A percentile compares a stretch with the other conserved stretches of the same genome.
These are phyloP conservation scores for Saccharomycopsis fodiens DNA, from an alignment of 805 yeast species.

Conservation along the genomic window DNA sequence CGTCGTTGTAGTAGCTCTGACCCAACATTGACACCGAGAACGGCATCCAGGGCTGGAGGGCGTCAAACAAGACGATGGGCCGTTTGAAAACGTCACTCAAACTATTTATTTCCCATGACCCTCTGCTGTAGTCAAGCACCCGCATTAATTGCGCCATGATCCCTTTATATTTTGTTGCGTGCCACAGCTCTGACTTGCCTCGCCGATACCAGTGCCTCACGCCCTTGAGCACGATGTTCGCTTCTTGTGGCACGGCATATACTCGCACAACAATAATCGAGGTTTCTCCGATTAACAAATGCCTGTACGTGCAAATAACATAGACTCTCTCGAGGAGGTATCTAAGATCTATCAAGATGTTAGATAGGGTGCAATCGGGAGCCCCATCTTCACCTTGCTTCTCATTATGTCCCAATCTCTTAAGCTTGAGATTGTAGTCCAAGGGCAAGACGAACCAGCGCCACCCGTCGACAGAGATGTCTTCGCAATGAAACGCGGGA, in stretches of 20 bases:
- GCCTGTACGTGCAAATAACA: constrained; percentile 38
- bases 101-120: constrained; percentile 30
- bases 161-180: constrained; percentile 27
- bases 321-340: constrained; percentile 37
- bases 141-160: constrained; percentile 32
- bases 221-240: constrained; percentile 27
- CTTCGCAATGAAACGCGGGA: constrained; percentile 35
- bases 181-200: constrained; percentile 30
- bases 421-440: constrained; percentile 14
- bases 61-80: constrained; percentile 21
- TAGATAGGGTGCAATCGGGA: constrained; percentile 20
- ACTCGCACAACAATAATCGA: constrained; percentile 32
- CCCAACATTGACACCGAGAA: constrained; percentile 22
- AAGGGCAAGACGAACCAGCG: constrained; percentile 46
- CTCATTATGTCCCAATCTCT: too few relatives aligned
- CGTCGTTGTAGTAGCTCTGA: constrained; percentile 10
- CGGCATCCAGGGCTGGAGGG: constrained; percentile 16
- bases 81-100: constrained; percentile 1
- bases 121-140: constrained; percentile 35
- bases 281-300: constrained; percentile 21
- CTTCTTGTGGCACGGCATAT: constrained; percentile 37
- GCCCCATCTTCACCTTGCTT: not conserved
- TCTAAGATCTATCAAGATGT: constrained; percentile 31
- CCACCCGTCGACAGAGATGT: constrained; percentile 41
- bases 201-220: constrained; percentile 31